phyloP scores from a whole-genome alignment of 1,284 basidiomycete species.

The Blastosporella zonata region DNA sequence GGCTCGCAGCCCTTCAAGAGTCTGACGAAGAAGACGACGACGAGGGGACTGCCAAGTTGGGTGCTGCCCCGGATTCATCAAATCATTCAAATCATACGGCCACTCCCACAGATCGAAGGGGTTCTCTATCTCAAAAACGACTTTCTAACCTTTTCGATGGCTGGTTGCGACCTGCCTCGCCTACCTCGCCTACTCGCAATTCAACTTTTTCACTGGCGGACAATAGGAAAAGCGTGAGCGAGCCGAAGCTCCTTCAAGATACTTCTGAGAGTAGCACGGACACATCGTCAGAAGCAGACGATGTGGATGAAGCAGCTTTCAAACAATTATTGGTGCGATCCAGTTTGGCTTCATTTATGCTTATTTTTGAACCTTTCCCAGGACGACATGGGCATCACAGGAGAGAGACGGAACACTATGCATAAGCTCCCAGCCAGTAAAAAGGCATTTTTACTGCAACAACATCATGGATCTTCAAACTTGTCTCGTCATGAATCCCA shows the following conservation, averaged over 20 bases:
- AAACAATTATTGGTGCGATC: constrained; percentile 60
- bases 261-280: constrained; percentile 29
- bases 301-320: constrained; percentile 36
- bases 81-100: constrained; percentile 9
- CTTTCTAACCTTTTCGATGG: constrained; percentile 63
- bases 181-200: constrained; percentile 32
- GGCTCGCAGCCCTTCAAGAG: constrained; percentile 50
- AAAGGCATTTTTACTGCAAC: constrained; percentile 67
- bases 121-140: constrained; percentile 53
- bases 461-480: constrained; percentile 39
- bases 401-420: constrained; percentile 65
- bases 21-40: constrained; percentile 47
- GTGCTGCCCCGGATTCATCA: background rate
- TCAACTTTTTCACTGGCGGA: constrained; percentile 34
- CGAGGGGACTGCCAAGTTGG: constrained; percentile 60
- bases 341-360: background rate
- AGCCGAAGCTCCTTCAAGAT: constrained; percentile 55
- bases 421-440: constrained; percentile 60
- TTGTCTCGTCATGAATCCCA: constrained; percentile 25
- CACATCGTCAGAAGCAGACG: constrained; percentile 20
- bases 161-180: constrained; percentile 47
- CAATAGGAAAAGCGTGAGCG: constrained; percentile 62
- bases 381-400: constrained; percentile 77
- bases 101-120: constrained; percentile 40
- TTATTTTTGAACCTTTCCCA: constrained; percentile 9